Conservation (phyloP, 2,329 filamentous ascomycete genomes). For the Colletotrichum euphorbiae region DNA sequence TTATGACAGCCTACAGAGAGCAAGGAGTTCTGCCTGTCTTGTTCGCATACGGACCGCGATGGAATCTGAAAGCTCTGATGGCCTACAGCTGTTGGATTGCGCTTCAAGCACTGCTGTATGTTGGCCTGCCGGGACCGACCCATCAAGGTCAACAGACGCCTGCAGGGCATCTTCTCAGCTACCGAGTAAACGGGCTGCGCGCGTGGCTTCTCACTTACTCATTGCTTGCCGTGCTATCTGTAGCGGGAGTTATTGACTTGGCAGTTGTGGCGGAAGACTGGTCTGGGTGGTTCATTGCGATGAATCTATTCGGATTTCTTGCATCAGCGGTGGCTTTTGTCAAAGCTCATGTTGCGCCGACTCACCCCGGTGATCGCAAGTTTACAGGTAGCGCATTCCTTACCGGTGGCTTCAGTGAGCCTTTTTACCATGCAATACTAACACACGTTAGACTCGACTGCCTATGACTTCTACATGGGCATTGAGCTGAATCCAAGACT, state of each 20-base stretch:
- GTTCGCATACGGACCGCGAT: neutral
- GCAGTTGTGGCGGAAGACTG: slow-evolving; percentile 56
- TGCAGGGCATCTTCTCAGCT: slow-evolving; percentile 55
- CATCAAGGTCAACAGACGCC: slow-evolving; percentile 55
- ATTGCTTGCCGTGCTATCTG: slow-evolving; percentile 45
- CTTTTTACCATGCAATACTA: neutral
- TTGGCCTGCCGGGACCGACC: slow-evolving; percentile 27
- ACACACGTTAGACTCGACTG: slow-evolving; percentile 46
- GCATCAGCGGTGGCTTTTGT: neutral
- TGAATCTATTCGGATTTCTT: slow-evolving; percentile 50
- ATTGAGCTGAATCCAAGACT: slow-evolving; percentile 59
- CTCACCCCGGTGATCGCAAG: slow-evolving; percentile 11
- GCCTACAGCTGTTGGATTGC: slow-evolving; percentile 28
- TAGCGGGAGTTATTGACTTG: slow-evolving; percentile 49
- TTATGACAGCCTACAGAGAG: neutral
- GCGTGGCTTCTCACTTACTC: slow-evolving; percentile 55
- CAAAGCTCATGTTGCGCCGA: slow-evolving; percentile 2
- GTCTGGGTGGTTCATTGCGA: slow-evolving; percentile 52
- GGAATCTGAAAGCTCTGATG: slow-evolving; percentile 20
- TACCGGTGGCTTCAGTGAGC: neutral
- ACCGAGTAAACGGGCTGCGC: slow-evolving; percentile 56
- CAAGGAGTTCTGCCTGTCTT: neutral
- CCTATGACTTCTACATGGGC: slow-evolving; percentile 60
- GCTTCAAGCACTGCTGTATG: slow-evolving; percentile 31
- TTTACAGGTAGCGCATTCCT: neutral